Evolutionary conservation across 2,329 filamentous ascomycete species (phyloP), one percentile per base, ranked within the genome.

Genomic region (Immersiporthe knoxdaviesiana): DNA sequence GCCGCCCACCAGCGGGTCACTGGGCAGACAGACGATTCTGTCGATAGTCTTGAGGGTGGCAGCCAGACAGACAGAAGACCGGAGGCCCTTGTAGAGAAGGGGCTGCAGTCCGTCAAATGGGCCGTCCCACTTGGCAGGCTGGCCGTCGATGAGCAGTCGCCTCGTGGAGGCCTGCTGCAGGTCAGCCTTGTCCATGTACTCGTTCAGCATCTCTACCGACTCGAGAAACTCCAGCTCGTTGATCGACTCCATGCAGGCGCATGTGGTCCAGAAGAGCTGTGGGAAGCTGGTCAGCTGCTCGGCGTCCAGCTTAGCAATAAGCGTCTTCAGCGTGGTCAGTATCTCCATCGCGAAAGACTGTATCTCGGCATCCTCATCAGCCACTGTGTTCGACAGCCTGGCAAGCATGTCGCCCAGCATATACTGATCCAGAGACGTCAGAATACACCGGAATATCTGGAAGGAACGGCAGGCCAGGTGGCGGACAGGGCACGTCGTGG

Each of bases 271-370:
- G 80, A 99, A 98, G 0, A 99, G 84, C 76, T 98, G 95, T 1
- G 96, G 96, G 73, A 97, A 97, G n/a, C 90, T 89, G 62, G 97
- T 81, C 1, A 99, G 84, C 77, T 94, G 91, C 50, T 91, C 87
- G 0, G 91, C 85, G 27, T 94, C 90, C 37, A 98, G 83, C 67
- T 95, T 96, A 73, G 90, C 87, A 68, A 99, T 97, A 59, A 99
- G 91, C 0, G 94, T 94, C 76, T 97, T 94, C 65, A 99, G 80
- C 0, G 97, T 99, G 0, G 94, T 97, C 66, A 99, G 81, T 68
- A 99, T 98, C 77, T 99, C 97, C 91, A 98, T 95, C 0, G 96
- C 97, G 76, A 99, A 99, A 0, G 94, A 95, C 76, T 97, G 93
- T 66, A 97, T 97, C 80, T 98, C 95, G 0, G 90, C 88, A 75